Evolutionary conservation across 192 early-diverging fungal genomes (phyloP).

Genomic region (Podila verticillata): DNA sequence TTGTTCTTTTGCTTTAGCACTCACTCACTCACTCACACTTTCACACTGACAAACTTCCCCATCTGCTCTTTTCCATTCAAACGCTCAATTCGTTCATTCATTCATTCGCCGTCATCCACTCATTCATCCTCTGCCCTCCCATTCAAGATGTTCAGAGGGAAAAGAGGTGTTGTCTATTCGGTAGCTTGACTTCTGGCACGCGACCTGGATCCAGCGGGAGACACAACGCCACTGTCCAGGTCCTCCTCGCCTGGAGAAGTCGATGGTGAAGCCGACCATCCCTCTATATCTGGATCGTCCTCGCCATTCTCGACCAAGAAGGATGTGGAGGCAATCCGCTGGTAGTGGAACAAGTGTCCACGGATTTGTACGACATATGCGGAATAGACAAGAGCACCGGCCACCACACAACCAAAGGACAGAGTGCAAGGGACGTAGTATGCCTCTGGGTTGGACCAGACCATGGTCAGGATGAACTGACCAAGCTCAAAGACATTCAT

Average conservation of each 20-base stretch:
- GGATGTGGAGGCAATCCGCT: slow-evolving; percentile 27
- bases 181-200: too few species aligned
- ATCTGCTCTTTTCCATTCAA: background rate
- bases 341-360: slow-evolving; percentile 51
- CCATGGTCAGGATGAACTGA: slow-evolving; percentile 38
- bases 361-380: slow-evolving; percentile 22
- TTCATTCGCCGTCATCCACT: background rate
- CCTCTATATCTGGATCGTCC: background rate
- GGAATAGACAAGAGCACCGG: slow-evolving; percentile 41
- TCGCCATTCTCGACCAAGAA: background rate
- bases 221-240: too few species aligned
- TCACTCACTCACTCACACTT: background rate
- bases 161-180: too few species aligned
- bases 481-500: slow-evolving; percentile 42
- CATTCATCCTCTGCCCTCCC: too few species aligned
- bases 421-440: slow-evolving; percentile 48
- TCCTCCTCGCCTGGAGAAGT: too few species aligned
- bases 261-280: background rate
- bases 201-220: too few species aligned
- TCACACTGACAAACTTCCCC: background rate
- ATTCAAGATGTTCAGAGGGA: too few species aligned
- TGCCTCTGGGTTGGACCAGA: slow-evolving; percentile 43
- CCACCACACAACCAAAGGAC: slow-evolving; percentile 29
- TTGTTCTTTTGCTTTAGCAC: too few species aligned
- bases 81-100: background rate